phyloP scores from a whole-genome alignment of 228 moss, liverwort and hornwort species.

The Sphagnum fallax region DNA sequence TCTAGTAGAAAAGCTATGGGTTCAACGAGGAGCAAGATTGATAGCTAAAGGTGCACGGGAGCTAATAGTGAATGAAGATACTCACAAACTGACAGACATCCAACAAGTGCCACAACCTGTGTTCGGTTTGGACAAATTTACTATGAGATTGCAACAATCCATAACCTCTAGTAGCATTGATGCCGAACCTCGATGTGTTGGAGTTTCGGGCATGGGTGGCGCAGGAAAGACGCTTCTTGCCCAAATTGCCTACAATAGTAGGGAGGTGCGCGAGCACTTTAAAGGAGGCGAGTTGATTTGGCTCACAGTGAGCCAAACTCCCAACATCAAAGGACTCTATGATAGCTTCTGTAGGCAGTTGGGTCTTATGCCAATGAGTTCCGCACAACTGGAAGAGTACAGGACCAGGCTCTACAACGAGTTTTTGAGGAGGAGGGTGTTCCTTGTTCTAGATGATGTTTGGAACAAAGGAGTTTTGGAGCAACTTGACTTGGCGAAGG shows the following conservation, averaged over 20 bases:
- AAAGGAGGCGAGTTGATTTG: conserved; percentile 1
- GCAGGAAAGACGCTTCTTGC: conserved; percentile 9
- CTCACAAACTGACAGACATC: background rate
- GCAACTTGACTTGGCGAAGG: conserved; percentile 11
- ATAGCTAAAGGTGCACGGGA: too few relatives aligned
- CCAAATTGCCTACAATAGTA: conserved; percentile 3
- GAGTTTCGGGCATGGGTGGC: conserved; percentile 8
- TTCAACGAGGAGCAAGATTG: too few relatives aligned
- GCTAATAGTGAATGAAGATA: too few relatives aligned
- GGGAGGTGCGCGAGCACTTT: background rate
- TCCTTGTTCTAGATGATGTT: conserved; percentile 8
- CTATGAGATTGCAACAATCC: conserved; percentile 1
- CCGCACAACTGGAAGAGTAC: background rate
- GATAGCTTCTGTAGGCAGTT: background rate
- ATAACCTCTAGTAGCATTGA: background rate
- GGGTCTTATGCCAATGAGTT: background rate
- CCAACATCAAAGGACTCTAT: conserved; percentile 5
- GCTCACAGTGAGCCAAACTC: conserved; percentile 2
- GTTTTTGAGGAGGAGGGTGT: conserved; percentile 1
- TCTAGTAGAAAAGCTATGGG: too few relatives aligned
- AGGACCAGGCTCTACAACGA: background rate
- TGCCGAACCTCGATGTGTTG: conserved; percentile 2
- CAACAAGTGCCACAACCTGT: conserved; percentile 7
- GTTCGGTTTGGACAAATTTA: conserved; percentile 9
- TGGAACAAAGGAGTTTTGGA: conserved; percentile 12